These are phyloP conservation scores for Arthrinium puccinioides DNA, from an alignment of 2,329 filamentous ascomycete species.

Conservation along the genomic window DNA sequence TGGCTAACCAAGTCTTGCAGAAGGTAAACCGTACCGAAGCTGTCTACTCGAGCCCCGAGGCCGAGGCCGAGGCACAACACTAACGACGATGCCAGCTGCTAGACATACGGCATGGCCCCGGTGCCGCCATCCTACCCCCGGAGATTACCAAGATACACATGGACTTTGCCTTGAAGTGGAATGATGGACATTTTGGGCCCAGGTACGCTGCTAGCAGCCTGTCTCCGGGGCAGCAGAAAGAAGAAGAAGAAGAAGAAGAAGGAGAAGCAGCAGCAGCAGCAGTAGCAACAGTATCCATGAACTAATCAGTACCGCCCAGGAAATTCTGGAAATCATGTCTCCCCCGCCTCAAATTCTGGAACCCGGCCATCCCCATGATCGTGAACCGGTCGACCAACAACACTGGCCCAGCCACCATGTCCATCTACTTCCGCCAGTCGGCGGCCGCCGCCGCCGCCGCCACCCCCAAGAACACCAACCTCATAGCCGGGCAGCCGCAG, in stretches of 20 bases:
- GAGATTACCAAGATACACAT: slow-evolving; percentile 70
- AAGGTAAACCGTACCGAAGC: slow-evolving; percentile 17
- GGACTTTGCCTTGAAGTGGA: slow-evolving; percentile 56
- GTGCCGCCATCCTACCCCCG: slow-evolving; percentile 72
- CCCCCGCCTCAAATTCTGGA: slow-evolving; percentile 88
- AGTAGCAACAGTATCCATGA: slow-evolving; percentile 21
- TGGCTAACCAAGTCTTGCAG: slow-evolving; percentile 17
- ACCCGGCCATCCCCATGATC: slow-evolving; percentile 77
- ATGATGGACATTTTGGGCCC: slow-evolving; percentile 65
- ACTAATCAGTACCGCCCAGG: slow-evolving; percentile 33
- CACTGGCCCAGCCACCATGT: slow-evolving; percentile 51
- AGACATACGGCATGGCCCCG: slow-evolving; percentile 66
- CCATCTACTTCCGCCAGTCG: slow-evolving; percentile 52
- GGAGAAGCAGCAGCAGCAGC: too few species aligned
- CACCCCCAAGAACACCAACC: slow-evolving; percentile 9
- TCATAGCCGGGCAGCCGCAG: slow-evolving; percentile 29
- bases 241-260: slow-evolving; percentile 15
- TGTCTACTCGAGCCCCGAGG: background rate
- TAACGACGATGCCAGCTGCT: slow-evolving; percentile 15
- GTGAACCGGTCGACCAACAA: slow-evolving; percentile 61
- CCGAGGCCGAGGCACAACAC: background rate
- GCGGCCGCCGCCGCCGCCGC: slow-evolving; percentile 13
- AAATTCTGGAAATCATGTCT: slow-evolving; percentile 85
- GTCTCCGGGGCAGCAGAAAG: background rate
- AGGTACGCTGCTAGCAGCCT: slow-evolving; percentile 44